These are phyloP conservation scores for Vitis rupestris DNA, from an alignment of 164 flowering plant species.

Conservation along the genomic window DNA sequence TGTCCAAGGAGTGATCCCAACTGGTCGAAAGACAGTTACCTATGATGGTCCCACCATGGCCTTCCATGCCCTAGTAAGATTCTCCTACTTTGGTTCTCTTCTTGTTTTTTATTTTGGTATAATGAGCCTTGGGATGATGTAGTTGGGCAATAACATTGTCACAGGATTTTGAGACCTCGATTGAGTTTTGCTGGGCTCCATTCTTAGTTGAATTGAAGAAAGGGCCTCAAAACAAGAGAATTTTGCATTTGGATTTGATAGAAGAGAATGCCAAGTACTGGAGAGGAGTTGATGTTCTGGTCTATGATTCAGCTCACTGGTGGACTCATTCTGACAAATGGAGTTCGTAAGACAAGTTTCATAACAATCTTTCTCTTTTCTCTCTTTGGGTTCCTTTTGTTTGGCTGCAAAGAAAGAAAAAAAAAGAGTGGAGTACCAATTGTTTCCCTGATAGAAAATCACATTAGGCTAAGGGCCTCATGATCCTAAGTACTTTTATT, in stretches of 20 bases:
- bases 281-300: conserved; percentile 52
- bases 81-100: too few relatives aligned
- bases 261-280: conserved; percentile 47
- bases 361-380: background rate
- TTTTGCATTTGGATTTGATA: conserved; percentile 46
- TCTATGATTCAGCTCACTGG: conserved; percentile 93
- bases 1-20: conserved; percentile 64
- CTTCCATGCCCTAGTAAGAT: conserved; percentile 59
- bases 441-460: too few relatives aligned
- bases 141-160: background rate
- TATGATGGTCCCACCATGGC: conserved; percentile 62
- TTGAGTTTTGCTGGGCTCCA: conserved; percentile 89
- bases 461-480: too few relatives aligned
- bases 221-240: conserved; percentile 49
- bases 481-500: too few relatives aligned
- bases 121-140: too few relatives aligned
- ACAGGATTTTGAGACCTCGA: conserved; percentile 80
- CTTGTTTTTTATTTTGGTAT: too few relatives aligned
- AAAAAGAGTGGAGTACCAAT: too few relatives aligned
- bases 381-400: background rate
- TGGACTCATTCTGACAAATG: conserved; percentile 71
- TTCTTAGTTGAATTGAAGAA: conserved; percentile 65
- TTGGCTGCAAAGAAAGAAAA: background rate
- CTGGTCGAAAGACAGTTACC: conserved; percentile 40
- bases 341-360: conserved; percentile 52